Evolutionary conservation across 305 asterid genomes (phyloP).

Genomic region (Solanum chacoense): DNA sequence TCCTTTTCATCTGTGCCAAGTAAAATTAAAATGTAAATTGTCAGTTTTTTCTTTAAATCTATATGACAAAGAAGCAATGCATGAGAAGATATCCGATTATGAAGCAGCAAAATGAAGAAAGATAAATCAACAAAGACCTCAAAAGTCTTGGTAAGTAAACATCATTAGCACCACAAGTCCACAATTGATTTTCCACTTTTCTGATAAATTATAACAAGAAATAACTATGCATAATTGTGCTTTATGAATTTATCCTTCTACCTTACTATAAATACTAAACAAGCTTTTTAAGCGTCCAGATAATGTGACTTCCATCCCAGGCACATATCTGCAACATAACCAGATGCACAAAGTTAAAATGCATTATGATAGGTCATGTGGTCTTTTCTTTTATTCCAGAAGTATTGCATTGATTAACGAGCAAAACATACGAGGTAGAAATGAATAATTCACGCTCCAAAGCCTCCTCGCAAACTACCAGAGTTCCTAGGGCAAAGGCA

Average conservation of each 20-base stretch:
- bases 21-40: constrained; percentile 10
- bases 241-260: constrained; percentile 15
- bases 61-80: constrained; percentile 3
- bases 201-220: neutral
- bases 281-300: constrained; percentile 84
- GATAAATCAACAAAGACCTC: neutral
- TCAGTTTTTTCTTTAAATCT: constrained; percentile 5
- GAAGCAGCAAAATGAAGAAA: constrained; percentile 9
- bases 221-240: neutral
- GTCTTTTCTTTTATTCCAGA: neutral
- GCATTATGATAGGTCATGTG: neutral
- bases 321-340: constrained; percentile 62
- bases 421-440: constrained; percentile 77
- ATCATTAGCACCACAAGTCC: neutral
- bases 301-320: constrained; percentile 93
- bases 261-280: constrained; percentile 92
- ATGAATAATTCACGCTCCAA: constrained; percentile 82
- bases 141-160: neutral
- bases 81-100: neutral
- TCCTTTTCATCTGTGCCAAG: constrained; percentile 69
- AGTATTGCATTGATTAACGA: neutral
- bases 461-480: constrained; percentile 89
- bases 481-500: constrained; percentile 75
- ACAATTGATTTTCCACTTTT: neutral
- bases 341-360: neutral